Evolutionary conservation across 2,329 filamentous ascomycete species (phyloP), one percentile per base, ranked within the genome.

Genomic region (Aureobasidium leucospermi): DNA sequence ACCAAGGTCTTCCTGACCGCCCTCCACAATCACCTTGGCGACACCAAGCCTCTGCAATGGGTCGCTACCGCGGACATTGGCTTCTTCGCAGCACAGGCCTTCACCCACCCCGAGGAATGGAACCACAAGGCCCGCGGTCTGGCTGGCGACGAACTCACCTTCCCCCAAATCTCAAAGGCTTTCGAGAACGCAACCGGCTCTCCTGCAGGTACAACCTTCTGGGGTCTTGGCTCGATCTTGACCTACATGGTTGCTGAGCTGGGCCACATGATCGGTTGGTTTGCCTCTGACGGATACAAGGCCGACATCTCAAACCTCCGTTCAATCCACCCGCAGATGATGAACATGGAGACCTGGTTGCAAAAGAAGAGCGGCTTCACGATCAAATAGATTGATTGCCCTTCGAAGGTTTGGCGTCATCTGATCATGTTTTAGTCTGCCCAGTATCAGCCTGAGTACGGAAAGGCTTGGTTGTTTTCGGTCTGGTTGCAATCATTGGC

Each of bases 121-220:
- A 76, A 77, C 55, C 72, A 74, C 52, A 72, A 73, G 34, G 75
- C 75, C 5, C 68, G 81, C 56, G 77, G 78, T 13, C 68, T 84
- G 28, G 81, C 80, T 1, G 80, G 81, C 2, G 80, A 81, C 64
- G 78, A 81, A 60, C 67, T 83, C 52, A 80, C 75, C 0, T 78
- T 76, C 61, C 71, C 75, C 0, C 71, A 81, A 60, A 72, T 80
- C 65, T 74, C 69, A 53, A 69, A 71, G 42, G 73, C 74, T 39
- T 82, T 81, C 63, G 71, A 79, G 69, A 69, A 73, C 29, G 73
- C 71, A 43, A 78, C 76, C 7, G 78, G 78, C 1, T 66, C 70
- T 31, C 67, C 71, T 3, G 68, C 78, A 28, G 76, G 78, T 1
- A 73, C 69, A 16, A 76, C 74, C 0, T 82, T 76, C 62, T 69